Base-by-base conservation (phyloP, 2,329 filamentous ascomycete species). In the Aspergillus sp. region DNA sequence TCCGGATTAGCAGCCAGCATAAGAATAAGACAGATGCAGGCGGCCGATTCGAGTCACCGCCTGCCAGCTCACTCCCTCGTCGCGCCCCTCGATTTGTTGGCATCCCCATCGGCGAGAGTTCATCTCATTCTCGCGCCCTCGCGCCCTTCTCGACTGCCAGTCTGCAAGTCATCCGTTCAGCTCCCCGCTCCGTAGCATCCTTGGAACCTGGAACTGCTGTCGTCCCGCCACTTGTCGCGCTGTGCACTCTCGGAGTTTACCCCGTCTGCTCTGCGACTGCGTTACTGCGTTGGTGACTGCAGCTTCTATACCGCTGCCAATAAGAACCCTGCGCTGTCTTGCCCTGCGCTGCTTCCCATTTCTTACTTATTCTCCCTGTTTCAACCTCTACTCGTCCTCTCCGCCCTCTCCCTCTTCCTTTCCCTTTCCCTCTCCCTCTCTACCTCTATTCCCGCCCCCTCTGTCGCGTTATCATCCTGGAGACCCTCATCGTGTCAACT, bases 1-100 rank as follows among this genome's bases (percentile, higher is more conserved):
- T n/a, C n/a, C n/a, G 43, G 22, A 47, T 13, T 20, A 7, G 9
- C 20, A 9, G n/a, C 9, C n/a, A 41, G 42, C 41, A 53, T 24
- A 18, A 38, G 22, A 43, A 36, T 30, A 30, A 30, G 26, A 30
- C 26, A 11, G 47, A 64, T 70, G 68, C 68, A 70, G 62, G 64
- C 60, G 66, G 60, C 68, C 68, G 62, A 54, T 70, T 70, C 66
- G 64, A 70, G 68, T 69, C 63, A 58, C 59, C 60, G 61, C 61
- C 60, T 59, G 60, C 32, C 53, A 56, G 52, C 54, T 58, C 39
- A 48, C 22, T 47, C 47, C 54, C 41, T 42, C 18, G n/a, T 48
- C 48, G 30, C 47, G 20, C 48, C 48, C 45, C 50, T 58, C 53
- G 49, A 61, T 61, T 61, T 59, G 60, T 55, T 62, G 60, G 60